Evolutionary conservation across 1,284 basidiomycete species (phyloP).

Genomic region (Apiotrichum sp.): DNA sequence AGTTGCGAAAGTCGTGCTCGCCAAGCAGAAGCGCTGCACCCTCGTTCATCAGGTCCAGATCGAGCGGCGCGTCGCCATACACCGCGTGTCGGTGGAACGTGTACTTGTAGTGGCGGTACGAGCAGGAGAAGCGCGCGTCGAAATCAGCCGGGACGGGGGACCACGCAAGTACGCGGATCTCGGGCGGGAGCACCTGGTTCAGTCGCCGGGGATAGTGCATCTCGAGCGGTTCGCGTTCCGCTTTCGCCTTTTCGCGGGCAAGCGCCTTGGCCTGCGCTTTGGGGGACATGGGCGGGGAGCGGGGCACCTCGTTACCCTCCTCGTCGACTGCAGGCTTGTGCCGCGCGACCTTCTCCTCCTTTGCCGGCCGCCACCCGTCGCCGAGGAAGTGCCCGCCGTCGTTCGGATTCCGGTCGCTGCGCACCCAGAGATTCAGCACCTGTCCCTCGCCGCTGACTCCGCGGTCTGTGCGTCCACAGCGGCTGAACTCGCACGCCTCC

Average conservation of each 20-base stretch:
- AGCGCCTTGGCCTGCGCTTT: neutral
- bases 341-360: slow-evolving; percentile 8
- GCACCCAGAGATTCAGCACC: slow-evolving; percentile 84
- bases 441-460: slow-evolving; percentile 94
- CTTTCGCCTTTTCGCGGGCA: slow-evolving; percentile 2
- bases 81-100: slow-evolving; percentile 59
- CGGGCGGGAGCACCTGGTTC: slow-evolving; percentile 82
- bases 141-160: slow-evolving; percentile 76
- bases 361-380: slow-evolving; percentile 20
- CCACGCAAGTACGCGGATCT: slow-evolving; percentile 92
- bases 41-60: slow-evolving; percentile 68
- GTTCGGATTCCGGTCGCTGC: slow-evolving; percentile 51
- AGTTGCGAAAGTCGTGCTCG: slow-evolving; percentile 91
- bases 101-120: slow-evolving; percentile 92
- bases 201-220: slow-evolving; percentile 73
- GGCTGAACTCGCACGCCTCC: slow-evolving; percentile 81
- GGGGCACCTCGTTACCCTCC: neutral
- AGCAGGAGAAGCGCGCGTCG: slow-evolving; percentile 83
- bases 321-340: neutral
- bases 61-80: slow-evolving; percentile 52
- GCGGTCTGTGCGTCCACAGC: slow-evolving; percentile 88
- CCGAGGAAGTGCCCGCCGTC: slow-evolving; percentile 31
- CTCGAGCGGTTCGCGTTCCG: slow-evolving; percentile 50
- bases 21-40: slow-evolving; percentile 71
- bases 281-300: too few relatives aligned